Conservation (phyloP, 2,329 filamentous ascomycete species). For the Aspergillus sp. region DNA sequence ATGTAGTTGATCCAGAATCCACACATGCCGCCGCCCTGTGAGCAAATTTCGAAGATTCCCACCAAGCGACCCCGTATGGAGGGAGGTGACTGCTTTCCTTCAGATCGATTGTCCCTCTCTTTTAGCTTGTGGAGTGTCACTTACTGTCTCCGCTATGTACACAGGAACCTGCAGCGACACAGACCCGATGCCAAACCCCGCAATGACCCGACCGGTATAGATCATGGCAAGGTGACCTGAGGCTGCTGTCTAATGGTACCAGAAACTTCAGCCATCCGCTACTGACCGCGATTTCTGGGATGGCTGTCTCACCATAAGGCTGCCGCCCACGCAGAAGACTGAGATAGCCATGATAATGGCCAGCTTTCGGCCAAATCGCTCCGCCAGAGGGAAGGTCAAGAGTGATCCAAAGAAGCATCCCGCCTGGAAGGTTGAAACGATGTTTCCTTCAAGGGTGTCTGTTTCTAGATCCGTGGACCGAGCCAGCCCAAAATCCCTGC, state of each 20-base stretch:
- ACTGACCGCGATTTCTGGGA: not conserved
- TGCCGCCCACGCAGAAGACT: constrained; percentile 55
- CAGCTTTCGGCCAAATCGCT: constrained; percentile 52
- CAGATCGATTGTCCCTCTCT: constrained; percentile 45
- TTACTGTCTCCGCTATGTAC: constrained; percentile 8
- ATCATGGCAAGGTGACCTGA: constrained; percentile 7
- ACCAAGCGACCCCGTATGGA: constrained; percentile 58
- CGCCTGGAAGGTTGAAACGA: constrained; percentile 14
- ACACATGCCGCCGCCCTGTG: constrained; percentile 42
- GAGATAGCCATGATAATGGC: constrained; percentile 55
- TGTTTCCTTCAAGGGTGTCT: constrained; percentile 11
- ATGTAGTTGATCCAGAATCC: constrained; percentile 54
- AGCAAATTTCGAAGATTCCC: constrained; percentile 59
- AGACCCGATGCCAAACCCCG: constrained; percentile 9
- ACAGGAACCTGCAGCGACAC: constrained; percentile 10
- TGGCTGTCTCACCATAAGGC: constrained; percentile 3
- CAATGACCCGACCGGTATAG: constrained; percentile 6
- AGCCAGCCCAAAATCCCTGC: constrained; percentile 9
- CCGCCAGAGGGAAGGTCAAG: constrained; percentile 35
- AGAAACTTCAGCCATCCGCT: not conserved
- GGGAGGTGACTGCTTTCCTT: constrained; percentile 44
- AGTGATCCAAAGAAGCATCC: constrained; percentile 21
- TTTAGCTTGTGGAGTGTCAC: constrained; percentile 12
- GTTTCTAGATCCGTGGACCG: constrained; percentile 1
- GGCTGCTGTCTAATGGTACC: not conserved